phyloP scores from a whole-genome alignment of 176 grass and related monocot species.

The Poa pratensis region DNA sequence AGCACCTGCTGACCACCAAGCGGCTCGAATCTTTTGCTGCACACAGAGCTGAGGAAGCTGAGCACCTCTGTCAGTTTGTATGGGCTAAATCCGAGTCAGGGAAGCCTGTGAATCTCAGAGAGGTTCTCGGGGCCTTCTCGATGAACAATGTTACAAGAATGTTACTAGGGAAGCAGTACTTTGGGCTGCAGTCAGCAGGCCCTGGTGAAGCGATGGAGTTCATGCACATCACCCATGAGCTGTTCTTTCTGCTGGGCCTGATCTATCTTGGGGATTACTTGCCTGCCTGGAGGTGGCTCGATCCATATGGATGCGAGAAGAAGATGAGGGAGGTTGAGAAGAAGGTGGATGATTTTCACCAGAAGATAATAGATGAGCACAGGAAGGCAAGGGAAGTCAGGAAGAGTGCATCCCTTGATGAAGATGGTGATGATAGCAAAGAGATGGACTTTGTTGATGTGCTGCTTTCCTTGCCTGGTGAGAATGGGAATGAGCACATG shows the following conservation, averaged over 20 bases:
- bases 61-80: conserved; percentile 67
- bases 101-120: conserved; percentile 72
- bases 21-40: conserved; percentile 69
- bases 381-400: conserved; percentile 52
- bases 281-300: conserved; percentile 86
- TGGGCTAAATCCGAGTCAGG: conserved; percentile 54
- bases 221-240: conserved; percentile 88
- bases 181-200: conserved; percentile 68
- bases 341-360: conserved; percentile 91
- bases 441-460: conserved; percentile 90
- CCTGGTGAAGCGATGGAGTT: conserved; percentile 82
- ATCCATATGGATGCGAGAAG: conserved; percentile 75
- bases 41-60: conserved; percentile 67
- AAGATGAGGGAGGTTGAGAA: conserved; percentile 87
- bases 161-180: conserved; percentile 91
- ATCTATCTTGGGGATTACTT: conserved; percentile 94
- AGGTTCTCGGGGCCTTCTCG: conserved; percentile 74
- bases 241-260: conserved; percentile 80
- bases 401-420: conserved; percentile 39
- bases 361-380: conserved; percentile 93
- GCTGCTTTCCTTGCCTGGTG: conserved; percentile 74
- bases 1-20: conserved; percentile 85
- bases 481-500: conserved; percentile 78
- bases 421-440: conserved; percentile 44
- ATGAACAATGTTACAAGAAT: conserved; percentile 99